These are phyloP conservation scores for Crithidia mellificae DNA, from an alignment of 208 protist species.

Conservation along the genomic window DNA sequence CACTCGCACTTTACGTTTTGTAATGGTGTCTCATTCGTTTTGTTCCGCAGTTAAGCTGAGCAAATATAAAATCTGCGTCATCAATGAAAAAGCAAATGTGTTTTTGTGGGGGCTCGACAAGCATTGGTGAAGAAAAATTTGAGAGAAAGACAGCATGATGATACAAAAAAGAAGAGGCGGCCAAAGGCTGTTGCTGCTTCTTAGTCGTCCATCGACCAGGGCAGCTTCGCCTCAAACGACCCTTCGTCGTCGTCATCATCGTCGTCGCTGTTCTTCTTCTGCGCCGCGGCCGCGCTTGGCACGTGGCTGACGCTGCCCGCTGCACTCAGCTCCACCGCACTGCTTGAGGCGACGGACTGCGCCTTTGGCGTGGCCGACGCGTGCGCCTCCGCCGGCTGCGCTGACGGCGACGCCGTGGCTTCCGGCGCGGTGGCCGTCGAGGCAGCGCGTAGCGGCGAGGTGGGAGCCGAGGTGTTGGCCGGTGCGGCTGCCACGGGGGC, in stretches of 20 bases:
- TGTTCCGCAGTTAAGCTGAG: no score
- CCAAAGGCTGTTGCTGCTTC: background rate
- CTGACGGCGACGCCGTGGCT: background rate
- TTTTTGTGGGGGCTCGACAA: no score
- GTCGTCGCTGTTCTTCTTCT: slow-evolving; percentile 3
- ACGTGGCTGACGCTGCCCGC: background rate
- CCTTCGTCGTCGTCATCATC: slow-evolving; percentile 24
- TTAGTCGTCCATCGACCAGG: slow-evolving; percentile 44
- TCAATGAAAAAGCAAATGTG: no score
- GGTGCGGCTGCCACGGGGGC: background rate
- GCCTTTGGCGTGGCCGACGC: background rate
- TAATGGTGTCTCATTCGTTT: no score
- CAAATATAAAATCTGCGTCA: no score
- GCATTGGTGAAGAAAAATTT: no score
- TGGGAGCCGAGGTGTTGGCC: background rate
- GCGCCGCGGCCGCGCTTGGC: background rate
- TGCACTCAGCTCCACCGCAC: slow-evolving; percentile 19
- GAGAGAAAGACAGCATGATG: no score
- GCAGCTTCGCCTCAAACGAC: slow-evolving; percentile 53
- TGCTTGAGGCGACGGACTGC: background rate
- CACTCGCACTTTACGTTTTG: no score
- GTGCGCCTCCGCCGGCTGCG: background rate
- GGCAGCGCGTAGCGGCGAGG: background rate
- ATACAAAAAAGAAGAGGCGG: background rate
- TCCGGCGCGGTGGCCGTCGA: background rate